A percentile compares a stretch with the other conserved stretches of the same genome.
These are phyloP conservation scores for Phaffia australis DNA, from an alignment of 768 basidiomycete species.

Conservation along the genomic window DNA sequence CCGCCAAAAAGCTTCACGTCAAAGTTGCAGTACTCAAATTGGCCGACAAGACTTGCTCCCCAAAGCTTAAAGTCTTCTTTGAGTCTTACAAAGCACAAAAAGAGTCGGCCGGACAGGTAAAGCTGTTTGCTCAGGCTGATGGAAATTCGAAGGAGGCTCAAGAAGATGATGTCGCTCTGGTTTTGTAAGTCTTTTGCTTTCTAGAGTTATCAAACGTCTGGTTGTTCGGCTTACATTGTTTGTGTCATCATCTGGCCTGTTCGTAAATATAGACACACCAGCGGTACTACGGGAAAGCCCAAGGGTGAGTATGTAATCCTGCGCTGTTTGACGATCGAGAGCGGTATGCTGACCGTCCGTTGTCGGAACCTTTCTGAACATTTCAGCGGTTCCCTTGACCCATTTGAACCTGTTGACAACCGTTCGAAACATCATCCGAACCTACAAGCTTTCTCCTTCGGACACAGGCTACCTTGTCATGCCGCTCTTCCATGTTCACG, in stretches of 20 bases:
- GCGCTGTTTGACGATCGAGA: neutral
- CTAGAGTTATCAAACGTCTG: neutral
- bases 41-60: slow-evolving; percentile 3
- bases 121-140: slow-evolving; percentile 13
- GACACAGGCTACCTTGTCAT: slow-evolving; percentile 42
- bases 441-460: slow-evolving; percentile 34
- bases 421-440: slow-evolving; percentile 35
- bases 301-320: slow-evolving; percentile 40
- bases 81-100: slow-evolving; percentile 9
- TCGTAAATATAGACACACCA: slow-evolving; percentile 41
- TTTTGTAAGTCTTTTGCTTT: slow-evolving; percentile 35
- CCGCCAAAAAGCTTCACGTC: slow-evolving; percentile 16
- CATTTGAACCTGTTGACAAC: slow-evolving; percentile 38
- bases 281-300: slow-evolving; percentile 52
- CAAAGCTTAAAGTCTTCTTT: slow-evolving; percentile 11
- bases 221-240: no score
- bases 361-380: slow-evolving; percentile 32
- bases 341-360: no score
- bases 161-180: slow-evolving; percentile 45
- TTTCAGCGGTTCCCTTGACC: slow-evolving; percentile 35
- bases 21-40: slow-evolving; percentile 12
- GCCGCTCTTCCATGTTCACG: slow-evolving; percentile 53
- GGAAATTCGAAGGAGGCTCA: slow-evolving; percentile 13
- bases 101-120: neutral
- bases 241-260: neutral